Evolutionary conservation across 2,329 filamentous ascomycete genomes (phyloP).

Genomic region (Tolypocladium sp.): DNA sequence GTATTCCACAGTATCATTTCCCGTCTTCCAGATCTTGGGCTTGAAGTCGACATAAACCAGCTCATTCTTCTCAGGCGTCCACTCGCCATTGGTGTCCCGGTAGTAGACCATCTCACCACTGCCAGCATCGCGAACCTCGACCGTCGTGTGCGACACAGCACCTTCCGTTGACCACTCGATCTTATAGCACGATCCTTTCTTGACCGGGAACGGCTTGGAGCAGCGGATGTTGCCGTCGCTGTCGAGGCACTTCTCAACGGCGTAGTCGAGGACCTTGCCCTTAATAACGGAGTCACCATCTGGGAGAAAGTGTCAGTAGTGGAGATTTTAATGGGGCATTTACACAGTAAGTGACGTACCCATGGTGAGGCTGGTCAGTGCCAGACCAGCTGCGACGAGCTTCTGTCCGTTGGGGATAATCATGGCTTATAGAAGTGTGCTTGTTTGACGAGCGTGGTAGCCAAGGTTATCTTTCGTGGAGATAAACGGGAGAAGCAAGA

Average conservation of each 20-base stretch:
- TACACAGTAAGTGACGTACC: constrained; percentile 1
- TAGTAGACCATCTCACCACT: constrained; percentile 32
- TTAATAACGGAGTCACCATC: constrained; percentile 12
- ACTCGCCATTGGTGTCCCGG: constrained; percentile 34
- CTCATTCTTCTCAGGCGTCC: constrained; percentile 34
- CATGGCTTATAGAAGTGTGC: constrained; percentile 7
- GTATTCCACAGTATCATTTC: constrained; percentile 35
- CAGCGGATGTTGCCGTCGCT: constrained; percentile 26
- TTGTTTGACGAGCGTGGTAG: background rate
- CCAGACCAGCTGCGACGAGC: constrained; percentile 7
- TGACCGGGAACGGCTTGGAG: constrained; percentile 29
- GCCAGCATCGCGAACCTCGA: constrained; percentile 24
- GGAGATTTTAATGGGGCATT: background rate
- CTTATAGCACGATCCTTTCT: constrained; percentile 28
- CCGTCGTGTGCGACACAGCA: constrained; percentile 28
- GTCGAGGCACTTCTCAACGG: constrained; percentile 30
- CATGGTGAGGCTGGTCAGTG: constrained; percentile 4
- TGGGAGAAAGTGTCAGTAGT: background rate
- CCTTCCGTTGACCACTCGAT: constrained; percentile 29
- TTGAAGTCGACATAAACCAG: constrained; percentile 36
- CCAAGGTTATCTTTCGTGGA: background rate
- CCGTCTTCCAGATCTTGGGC: constrained; percentile 32
- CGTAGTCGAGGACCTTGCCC: constrained; percentile 31
- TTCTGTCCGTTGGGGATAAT: constrained; percentile 9
- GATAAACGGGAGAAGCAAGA: background rate